These are phyloP conservation scores for Magnusiomyces suaveolens DNA, from an alignment of 1,139 yeast genomes.

Conservation along the genomic window DNA sequence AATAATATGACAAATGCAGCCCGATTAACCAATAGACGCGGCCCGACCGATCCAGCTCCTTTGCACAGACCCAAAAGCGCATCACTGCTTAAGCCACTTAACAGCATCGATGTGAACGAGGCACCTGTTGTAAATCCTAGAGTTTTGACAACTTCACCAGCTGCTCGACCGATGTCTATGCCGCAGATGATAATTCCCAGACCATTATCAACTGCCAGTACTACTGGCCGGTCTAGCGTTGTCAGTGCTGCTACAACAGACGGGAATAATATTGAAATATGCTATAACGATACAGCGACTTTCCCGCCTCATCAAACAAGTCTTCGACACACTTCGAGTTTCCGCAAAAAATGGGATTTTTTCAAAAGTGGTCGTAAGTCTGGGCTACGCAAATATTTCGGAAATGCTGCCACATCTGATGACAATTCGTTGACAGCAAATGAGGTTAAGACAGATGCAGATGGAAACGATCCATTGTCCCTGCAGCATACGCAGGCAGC, in stretches of 20 bases:
- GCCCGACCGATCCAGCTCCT: background rate
- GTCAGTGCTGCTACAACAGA: background rate
- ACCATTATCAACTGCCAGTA: background rate
- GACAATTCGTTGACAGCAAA: background rate
- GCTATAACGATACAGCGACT: background rate
- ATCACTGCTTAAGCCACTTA: background rate
- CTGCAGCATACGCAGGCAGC: background rate
- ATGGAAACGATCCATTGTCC: background rate
- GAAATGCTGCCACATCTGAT: background rate
- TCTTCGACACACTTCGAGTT: background rate
- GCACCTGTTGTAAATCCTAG: too few relatives aligned
- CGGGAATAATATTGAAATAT: background rate
- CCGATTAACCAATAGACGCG: background rate
- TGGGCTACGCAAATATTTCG: background rate
- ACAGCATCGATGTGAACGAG: background rate
- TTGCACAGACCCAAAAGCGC: background rate
- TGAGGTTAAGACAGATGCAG: background rate
- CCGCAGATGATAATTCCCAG: background rate
- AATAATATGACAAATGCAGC: background rate
- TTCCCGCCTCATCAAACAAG: background rate
- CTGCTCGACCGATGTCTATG: background rate
- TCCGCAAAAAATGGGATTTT: slow-evolving; percentile 6
- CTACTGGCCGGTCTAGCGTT: background rate
- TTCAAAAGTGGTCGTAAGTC: slow-evolving; percentile 1
- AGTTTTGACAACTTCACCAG: too few relatives aligned